phyloP scores from a whole-genome alignment of 2,329 filamentous ascomycete species.

The Phaeophleospora eucalypticola region DNA sequence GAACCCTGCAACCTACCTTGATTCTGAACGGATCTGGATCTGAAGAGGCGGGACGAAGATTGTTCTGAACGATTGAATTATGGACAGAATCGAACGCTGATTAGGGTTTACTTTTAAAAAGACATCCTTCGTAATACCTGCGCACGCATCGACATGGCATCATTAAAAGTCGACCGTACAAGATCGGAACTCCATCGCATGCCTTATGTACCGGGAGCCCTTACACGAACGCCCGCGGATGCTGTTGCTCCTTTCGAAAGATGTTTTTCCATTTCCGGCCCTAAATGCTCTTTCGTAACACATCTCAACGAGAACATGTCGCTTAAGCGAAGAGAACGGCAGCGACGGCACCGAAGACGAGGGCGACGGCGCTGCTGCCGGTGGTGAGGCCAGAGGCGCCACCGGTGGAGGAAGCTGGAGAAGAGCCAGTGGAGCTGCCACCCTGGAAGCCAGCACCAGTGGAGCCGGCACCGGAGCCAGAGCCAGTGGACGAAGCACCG shows the following conservation, averaged over 20 bases:
- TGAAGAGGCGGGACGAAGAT: too few species aligned
- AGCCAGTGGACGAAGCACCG: conserved; percentile 6
- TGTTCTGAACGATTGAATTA: too few species aligned
- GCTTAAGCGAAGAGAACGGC: conserved; percentile 33
- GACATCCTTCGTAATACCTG: too few species aligned
- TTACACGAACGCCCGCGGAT: neutral
- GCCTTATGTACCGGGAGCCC: neutral
- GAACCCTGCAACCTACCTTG: too few species aligned
- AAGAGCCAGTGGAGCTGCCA: conserved; percentile 9
- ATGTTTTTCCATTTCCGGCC: too few species aligned
- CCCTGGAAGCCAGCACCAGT: conserved; percentile 17
- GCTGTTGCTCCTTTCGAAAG: neutral
- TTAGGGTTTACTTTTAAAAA: too few species aligned
- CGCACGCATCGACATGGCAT: neutral
- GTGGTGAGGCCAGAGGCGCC: conserved; percentile 15
- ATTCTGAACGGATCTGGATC: too few species aligned
- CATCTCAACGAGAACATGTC: neutral
- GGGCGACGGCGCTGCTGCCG: conserved; percentile 37
- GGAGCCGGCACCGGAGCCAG: neutral
- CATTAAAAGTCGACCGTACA: neutral
- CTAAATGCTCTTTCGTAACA: neutral
- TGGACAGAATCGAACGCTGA: too few species aligned
- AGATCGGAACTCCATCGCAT: neutral
- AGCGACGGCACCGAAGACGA: conserved; percentile 40
- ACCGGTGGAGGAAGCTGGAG: conserved; percentile 10